phyloP scores from a whole-genome alignment of 768 basidiomycete species.

The Zangia roseola region DNA sequence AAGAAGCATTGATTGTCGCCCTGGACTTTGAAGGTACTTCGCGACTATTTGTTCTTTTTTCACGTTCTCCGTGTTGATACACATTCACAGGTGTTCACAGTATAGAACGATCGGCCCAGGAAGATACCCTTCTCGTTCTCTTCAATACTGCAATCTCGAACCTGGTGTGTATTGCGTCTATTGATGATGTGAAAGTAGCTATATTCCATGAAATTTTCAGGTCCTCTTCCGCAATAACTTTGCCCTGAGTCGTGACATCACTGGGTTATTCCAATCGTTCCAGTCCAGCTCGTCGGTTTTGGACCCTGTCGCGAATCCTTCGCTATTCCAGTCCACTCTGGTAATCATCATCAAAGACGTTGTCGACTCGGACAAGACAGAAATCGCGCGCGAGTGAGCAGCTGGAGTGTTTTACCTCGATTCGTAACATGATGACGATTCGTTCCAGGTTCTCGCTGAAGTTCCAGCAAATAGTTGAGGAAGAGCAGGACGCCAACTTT shows the following conservation, averaged over 20 bases:
- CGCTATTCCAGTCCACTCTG: conserved; percentile 58
- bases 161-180: conserved; percentile 38
- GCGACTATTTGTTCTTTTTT: no score
- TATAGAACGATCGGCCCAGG: conserved; percentile 61
- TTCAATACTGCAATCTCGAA: conserved; percentile 69
- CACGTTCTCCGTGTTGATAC: not conserved
- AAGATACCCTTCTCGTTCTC: conserved; percentile 61
- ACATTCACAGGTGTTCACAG: conserved; percentile 54
- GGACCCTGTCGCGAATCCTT: conserved; percentile 56
- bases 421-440: not conserved
- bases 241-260: conserved; percentile 59
- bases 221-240: conserved; percentile 68
- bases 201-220: conserved; percentile 28
- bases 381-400: conserved; percentile 57
- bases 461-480: conserved; percentile 57
- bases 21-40: conserved; percentile 60
- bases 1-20: conserved; percentile 52
- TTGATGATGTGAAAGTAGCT: not conserved
- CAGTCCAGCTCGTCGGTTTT: conserved; percentile 55
- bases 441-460: conserved; percentile 50
- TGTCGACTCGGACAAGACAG: conserved; percentile 56
- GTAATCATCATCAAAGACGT: conserved; percentile 71
- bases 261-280: conserved; percentile 61
- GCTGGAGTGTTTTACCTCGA: not conserved
- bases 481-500: conserved; percentile 60